Conservation (phyloP, 768 basidiomycete species). For the Russula olivacea region DNA sequence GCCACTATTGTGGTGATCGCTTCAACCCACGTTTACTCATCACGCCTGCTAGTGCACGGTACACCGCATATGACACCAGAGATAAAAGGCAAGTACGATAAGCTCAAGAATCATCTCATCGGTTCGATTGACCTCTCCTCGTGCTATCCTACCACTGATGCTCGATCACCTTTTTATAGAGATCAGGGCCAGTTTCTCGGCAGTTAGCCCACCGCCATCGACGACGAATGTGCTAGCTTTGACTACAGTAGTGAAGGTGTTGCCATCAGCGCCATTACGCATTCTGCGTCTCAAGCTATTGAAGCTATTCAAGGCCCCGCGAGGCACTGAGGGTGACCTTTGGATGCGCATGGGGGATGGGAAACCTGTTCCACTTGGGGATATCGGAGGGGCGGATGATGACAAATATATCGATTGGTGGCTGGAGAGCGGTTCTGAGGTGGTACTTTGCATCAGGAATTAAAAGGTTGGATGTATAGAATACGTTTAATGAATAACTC, state of each 20-base stretch:
- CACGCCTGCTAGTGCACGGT: conserved; percentile 50
- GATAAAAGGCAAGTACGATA: conserved; percentile 34
- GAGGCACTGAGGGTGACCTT: conserved; percentile 35
- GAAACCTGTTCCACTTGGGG: conserved; percentile 39
- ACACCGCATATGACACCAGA: conserved; percentile 37
- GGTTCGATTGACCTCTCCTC: conserved; percentile 36
- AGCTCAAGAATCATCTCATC: conserved; percentile 55
- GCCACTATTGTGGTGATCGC: background rate
- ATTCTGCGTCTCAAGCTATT: conserved; percentile 57
- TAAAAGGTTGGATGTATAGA: background rate
- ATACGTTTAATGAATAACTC: background rate
- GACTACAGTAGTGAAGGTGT: conserved; percentile 41
- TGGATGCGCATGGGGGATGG: conserved; percentile 55
- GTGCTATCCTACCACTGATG: background rate
- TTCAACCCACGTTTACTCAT: background rate
- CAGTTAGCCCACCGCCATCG: conserved; percentile 1
- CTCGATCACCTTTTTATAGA: conserved; percentile 12
- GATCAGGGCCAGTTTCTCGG: conserved; percentile 21
- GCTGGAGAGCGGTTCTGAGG: conserved; percentile 47
- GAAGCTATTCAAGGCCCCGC: conserved; percentile 31
- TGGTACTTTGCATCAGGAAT: conserved; percentile 27
- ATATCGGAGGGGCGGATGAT: conserved; percentile 33
- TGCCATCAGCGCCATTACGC: conserved; percentile 64
- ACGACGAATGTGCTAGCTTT: conserved; percentile 23
- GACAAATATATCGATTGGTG: conserved; percentile 61